These are phyloP conservation scores for Incumbomyces delicatus DNA, from an alignment of 2,329 filamentous ascomycete species.

Conservation along the genomic window DNA sequence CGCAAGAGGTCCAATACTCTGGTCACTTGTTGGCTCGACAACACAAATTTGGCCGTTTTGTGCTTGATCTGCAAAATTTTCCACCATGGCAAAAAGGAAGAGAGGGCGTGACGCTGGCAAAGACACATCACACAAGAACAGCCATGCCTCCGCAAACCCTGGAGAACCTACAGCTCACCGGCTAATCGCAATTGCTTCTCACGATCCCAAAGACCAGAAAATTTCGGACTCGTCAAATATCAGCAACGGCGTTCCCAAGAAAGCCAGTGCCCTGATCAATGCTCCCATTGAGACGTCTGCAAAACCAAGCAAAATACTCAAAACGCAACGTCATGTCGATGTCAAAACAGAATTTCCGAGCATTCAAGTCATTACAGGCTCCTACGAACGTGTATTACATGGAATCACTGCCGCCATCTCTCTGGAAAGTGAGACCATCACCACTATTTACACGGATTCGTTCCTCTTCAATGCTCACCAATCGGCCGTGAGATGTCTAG, in stretches of 20 bases:
- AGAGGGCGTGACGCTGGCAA: constrained; percentile 23
- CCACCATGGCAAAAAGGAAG: constrained; percentile 36
- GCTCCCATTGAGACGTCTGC: constrained; percentile 11
- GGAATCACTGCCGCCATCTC: constrained; percentile 71
- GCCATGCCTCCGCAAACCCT: constrained; percentile 9
- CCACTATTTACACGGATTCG: constrained; percentile 69
- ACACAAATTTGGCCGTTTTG: neutral
- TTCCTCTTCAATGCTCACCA: constrained; percentile 93
- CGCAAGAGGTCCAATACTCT: neutral
- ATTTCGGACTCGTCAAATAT: neutral
- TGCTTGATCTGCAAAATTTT: constrained; percentile 7
- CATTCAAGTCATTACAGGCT: constrained; percentile 82
- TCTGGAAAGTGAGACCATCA: constrained; percentile 14
- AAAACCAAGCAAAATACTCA: constrained; percentile 17
- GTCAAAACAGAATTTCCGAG: constrained; percentile 35
- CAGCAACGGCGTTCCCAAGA: constrained; percentile 22
- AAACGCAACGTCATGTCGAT: constrained; percentile 24
- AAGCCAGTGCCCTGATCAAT: constrained; percentile 17
- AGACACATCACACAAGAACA: neutral
- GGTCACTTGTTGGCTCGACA: neutral
- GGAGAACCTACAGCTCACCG: neutral
- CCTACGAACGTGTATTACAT: constrained; percentile 87
- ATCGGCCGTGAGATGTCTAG: constrained; percentile 80
- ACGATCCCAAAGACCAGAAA: neutral
- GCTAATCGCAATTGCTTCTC: neutral